Base-by-base conservation (phyloP, 75 land plant species). In the Pinus taeda region DNA sequence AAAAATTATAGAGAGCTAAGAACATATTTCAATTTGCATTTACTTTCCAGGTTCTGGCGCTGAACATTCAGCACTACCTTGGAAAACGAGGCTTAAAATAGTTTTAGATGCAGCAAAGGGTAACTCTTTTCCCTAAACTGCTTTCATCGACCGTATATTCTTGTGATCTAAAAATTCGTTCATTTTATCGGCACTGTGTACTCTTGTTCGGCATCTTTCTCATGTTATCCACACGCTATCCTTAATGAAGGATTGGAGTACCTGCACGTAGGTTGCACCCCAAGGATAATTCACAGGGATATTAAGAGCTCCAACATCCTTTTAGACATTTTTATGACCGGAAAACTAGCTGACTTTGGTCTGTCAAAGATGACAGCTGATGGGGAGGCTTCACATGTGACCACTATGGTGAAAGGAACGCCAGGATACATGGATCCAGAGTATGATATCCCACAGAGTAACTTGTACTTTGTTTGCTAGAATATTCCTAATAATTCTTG, bases 41-140 rank as follows among this genome's bases (percentile, higher is more conserved):
- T 37, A 11, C 39, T 0, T 36, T 17, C n/a, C 20, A 66, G 70
- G 70, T 36, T 5, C 42, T 66, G 1, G 9, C 4, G 18, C 9
- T 2, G 37, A 18, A 5, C 4, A 15, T 66, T 20, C n/a, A 0
- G 7, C 17, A 4, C 61, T 80, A 56, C 49, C 55, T 29, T 80
- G 81, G 81, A 80, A 80, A 49, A 17, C 59, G 6, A 79, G 81
- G 9, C 80, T 80, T 24, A 15, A 67, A 67, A 37, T 67, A 67
- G 71, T 11, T 4, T 67, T 67, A 7, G 49, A 67, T 37, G 20
- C 71, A 37, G 71, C 71, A 6, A 49, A 39, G 20, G 71, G 71
- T 67, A 67, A 67, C 20, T 33, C 8, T 67, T 49, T 9, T 0
- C 33, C 2, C 33, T 33, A 33, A 33, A 49, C 2, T 49, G 9